These are phyloP conservation scores for Xerocomus potaroensis DNA, from an alignment of 768 basidiomycete genomes.

Conservation along the genomic window DNA sequence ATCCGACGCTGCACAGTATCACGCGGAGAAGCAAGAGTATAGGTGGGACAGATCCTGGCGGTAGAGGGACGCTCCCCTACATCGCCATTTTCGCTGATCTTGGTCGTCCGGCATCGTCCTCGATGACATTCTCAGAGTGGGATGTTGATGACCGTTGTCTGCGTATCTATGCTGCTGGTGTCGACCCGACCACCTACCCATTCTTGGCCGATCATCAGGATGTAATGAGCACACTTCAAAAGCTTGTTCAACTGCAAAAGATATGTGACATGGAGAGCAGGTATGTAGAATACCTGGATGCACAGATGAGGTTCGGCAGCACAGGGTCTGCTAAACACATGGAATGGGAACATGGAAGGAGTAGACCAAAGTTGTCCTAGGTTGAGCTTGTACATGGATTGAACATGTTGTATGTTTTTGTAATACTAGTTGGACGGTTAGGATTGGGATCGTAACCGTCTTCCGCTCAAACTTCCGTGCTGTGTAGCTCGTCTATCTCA, in stretches of 20 bases:
- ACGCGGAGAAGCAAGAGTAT: not conserved
- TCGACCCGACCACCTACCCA: not conserved
- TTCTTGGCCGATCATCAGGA: not conserved
- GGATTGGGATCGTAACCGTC: too few species aligned
- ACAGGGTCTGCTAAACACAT: not conserved
- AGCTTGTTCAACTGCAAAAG: not conserved
- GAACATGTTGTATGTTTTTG: too few species aligned
- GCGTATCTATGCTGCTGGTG: not conserved
- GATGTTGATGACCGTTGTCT: not conserved
- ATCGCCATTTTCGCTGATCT: not conserved
- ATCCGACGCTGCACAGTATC: not conserved
- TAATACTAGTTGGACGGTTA: too few species aligned
- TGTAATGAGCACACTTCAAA: not conserved
- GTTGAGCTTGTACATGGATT: too few species aligned
- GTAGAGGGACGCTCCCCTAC: not conserved
- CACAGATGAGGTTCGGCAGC: not conserved
- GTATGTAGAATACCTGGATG: not conserved
- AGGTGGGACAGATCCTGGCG: too few species aligned
- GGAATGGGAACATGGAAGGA: not conserved
- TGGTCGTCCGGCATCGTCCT: not conserved
- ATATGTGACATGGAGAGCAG: not conserved
- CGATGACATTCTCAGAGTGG: not conserved
- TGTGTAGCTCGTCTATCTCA: too few species aligned
- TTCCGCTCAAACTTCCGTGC: too few species aligned
- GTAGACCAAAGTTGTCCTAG: too few species aligned